Conservation (phyloP, 2,329 filamentous ascomycete species). For the Incumbomyces lentus region DNA sequence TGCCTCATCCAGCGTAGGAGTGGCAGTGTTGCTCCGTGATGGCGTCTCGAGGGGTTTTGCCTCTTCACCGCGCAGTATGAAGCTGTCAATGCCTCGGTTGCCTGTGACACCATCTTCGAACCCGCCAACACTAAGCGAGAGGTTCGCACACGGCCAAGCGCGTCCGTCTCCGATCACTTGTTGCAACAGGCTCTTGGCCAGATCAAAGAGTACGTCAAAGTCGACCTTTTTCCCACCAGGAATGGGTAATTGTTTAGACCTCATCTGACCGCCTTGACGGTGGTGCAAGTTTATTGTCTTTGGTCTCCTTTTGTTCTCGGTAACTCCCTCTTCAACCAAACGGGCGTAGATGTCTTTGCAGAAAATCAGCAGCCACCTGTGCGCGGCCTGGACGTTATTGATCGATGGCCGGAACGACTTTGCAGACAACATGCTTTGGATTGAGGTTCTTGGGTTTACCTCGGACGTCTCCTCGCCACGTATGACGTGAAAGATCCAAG, state of each 20-base stretch:
- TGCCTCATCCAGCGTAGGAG: slow-evolving; percentile 7
- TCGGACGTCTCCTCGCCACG: slow-evolving; percentile 79
- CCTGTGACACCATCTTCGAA: slow-evolving; percentile 80
- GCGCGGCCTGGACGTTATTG: slow-evolving; percentile 64
- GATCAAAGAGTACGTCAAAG: slow-evolving; percentile 60
- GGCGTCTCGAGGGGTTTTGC: slow-evolving; percentile 35
- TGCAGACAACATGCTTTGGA: slow-evolving; percentile 94
- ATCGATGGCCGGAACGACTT: slow-evolving; percentile 89
- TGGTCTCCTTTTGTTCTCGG: slow-evolving; percentile 77
- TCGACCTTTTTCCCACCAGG: slow-evolving; percentile 64
- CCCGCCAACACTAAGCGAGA: slow-evolving; percentile 79
- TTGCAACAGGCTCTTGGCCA: slow-evolving; percentile 64
- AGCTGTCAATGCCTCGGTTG: slow-evolving; percentile 76
- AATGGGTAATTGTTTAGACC: slow-evolving; percentile 67
- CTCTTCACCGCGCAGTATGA: slow-evolving; percentile 60
- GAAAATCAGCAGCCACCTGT: slow-evolving; percentile 83
- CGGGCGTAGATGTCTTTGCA: slow-evolving; percentile 81
- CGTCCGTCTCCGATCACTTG: slow-evolving; percentile 69
- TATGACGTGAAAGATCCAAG: slow-evolving; percentile 76
- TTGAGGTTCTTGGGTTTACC: slow-evolving; percentile 81
- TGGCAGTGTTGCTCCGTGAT: slow-evolving; percentile 16
- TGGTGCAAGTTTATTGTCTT: slow-evolving; percentile 79
- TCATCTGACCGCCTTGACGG: slow-evolving; percentile 60
- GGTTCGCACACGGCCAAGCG: slow-evolving; percentile 84
- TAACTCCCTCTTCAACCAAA: slow-evolving; percentile 78